A percentile compares a stretch with the other conserved stretches of the same genome.
phyloP scores from a whole-genome alignment of 805 yeast species.

The Wickerhamomyces subpelliculosus region DNA sequence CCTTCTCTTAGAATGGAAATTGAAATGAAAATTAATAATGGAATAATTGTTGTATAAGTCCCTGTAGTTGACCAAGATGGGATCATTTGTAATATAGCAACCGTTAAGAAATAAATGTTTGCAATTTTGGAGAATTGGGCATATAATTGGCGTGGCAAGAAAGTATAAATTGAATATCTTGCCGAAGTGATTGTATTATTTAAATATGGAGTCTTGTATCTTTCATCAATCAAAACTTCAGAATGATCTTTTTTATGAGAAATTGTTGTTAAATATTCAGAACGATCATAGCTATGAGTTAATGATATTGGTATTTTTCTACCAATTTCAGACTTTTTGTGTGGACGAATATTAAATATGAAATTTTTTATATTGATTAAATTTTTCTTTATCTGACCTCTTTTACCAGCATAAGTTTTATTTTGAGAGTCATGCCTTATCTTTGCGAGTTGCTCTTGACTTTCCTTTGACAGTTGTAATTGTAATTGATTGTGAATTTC shows the following conservation, averaged over 20 bases:
- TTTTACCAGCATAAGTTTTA: conserved; percentile 15
- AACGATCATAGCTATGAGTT: conserved; percentile 28
- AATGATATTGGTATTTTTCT: conserved; percentile 65
- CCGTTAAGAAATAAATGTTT: conserved; percentile 80
- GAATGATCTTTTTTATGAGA: conserved; percentile 20
- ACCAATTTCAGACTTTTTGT: conserved; percentile 59
- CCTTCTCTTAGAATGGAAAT: conserved; percentile 92
- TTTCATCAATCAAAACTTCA: conserved; percentile 53
- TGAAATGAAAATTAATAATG: conserved; percentile 76
- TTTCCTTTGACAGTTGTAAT: background rate
- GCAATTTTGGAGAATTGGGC: conserved; percentile 94
- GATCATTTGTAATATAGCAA: conserved; percentile 90
- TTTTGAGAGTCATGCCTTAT: conserved; percentile 6
- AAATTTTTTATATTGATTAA: conserved; percentile 24
- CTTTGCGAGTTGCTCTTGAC: conserved; percentile 14
- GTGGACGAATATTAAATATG: conserved; percentile 38
- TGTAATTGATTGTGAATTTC: background rate
- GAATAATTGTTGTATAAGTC: conserved; percentile 87
- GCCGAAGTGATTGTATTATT: conserved; percentile 78
- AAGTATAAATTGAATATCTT: conserved; percentile 71
- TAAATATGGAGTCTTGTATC: conserved; percentile 54
- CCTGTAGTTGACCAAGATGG: conserved; percentile 99
- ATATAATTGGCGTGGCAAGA: conserved; percentile 79
- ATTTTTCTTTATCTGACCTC: conserved; percentile 15
- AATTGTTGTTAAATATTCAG: conserved; percentile 23